These are phyloP conservation scores for Fusarium algeriense DNA, from an alignment of 2,329 filamentous ascomycete species.

Conservation along the genomic window DNA sequence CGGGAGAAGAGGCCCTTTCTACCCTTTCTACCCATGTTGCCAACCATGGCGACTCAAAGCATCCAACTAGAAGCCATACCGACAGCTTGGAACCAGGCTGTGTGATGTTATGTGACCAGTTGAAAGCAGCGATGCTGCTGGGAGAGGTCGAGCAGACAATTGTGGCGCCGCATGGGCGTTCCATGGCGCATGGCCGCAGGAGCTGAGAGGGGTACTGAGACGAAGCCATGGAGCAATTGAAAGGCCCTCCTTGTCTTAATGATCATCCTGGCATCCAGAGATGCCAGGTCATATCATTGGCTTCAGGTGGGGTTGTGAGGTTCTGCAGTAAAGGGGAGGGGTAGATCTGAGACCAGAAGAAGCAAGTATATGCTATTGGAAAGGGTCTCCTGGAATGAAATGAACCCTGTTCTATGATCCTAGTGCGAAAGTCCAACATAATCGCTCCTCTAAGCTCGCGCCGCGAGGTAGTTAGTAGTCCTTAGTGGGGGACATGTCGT, in stretches of 20 bases:
- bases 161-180: constrained; percentile 33
- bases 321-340: constrained; percentile 8
- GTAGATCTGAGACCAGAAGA: constrained; percentile 16
- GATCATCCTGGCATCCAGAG: constrained; percentile 1
- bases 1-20: not conserved
- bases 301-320: not conserved
- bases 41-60: constrained; percentile 1
- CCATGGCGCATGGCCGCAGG: constrained; percentile 16
- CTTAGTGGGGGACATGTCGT: not conserved
- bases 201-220: constrained; percentile 20
- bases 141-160: constrained; percentile 11
- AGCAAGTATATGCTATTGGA: constrained; percentile 16
- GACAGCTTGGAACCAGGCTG: constrained; percentile 29
- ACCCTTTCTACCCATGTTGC: constrained; percentile 29
- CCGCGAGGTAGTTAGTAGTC: not conserved
- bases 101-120: constrained; percentile 18
- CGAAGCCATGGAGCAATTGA: not conserved
- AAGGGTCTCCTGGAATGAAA: constrained; percentile 22
- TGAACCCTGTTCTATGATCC: constrained; percentile 2
- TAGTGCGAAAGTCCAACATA: not conserved
- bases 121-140: constrained; percentile 15
- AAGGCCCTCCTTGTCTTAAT: not conserved
- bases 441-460: constrained; percentile 11
- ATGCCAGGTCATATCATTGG: constrained; percentile 8
- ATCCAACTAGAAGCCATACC: constrained; percentile 38